Conservation (phyloP, 176 grass and related monocot species). For the Carex kokanica region DNA sequence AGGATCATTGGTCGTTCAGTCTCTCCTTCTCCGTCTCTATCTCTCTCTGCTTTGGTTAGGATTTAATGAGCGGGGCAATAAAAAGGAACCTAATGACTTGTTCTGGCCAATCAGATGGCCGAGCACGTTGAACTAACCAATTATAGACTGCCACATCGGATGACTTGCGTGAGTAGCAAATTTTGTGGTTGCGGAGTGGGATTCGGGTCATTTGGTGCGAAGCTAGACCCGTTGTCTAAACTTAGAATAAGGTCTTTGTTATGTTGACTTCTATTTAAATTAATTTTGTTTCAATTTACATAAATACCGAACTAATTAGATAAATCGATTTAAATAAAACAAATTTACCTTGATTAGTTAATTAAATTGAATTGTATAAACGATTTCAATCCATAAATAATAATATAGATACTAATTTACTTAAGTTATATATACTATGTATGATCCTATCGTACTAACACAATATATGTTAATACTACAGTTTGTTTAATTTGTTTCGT, state of each 20-base stretch:
- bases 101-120: constrained; percentile 30
- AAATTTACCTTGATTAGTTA: not conserved
- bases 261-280: not conserved
- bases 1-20: constrained; percentile 20
- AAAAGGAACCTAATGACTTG: constrained; percentile 35
- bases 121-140: constrained; percentile 8
- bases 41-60: constrained; percentile 17
- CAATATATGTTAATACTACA: not conserved
- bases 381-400: not conserved
- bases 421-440: not conserved
- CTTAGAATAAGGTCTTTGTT: not conserved
- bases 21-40: constrained; percentile 23
- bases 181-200: not conserved
- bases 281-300: too few species aligned
- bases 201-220: not conserved
- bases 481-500: not conserved
- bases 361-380: not conserved
- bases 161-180: not conserved
- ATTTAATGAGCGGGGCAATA: constrained; percentile 15
- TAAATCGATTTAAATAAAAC: not conserved
- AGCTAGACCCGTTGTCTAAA: not conserved
- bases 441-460: not conserved
- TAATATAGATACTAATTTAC: not conserved
- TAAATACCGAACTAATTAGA: not conserved
- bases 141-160: not conserved